A percentile compares a stretch with the other conserved stretches of the same genome.
These are phyloP conservation scores for Termitomyces sp. DNA, from an alignment of 768 basidiomycete species.

Conservation along the genomic window DNA sequence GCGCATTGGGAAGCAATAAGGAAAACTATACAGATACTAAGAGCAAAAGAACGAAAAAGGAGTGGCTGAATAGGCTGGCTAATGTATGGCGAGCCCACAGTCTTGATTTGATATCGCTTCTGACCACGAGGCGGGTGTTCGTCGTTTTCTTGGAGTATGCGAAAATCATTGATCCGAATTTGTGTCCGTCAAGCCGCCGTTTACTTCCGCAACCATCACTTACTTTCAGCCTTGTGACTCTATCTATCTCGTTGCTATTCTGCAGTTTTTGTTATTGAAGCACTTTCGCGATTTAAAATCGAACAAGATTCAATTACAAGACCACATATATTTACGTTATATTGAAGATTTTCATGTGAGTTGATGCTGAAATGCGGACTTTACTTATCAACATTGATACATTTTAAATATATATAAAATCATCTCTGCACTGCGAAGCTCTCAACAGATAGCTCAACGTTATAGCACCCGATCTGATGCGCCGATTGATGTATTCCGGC, in stretches of 20 bases:
- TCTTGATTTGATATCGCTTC: constrained; percentile 2
- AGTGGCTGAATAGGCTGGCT: constrained; percentile 9
- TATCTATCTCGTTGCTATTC: not conserved
- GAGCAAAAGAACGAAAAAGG: constrained; percentile 16
- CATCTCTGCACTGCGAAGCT: too few species aligned
- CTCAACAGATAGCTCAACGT: not conserved
- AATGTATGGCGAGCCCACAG: constrained; percentile 3
- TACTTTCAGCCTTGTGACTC: too few species aligned
- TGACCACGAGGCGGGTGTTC: constrained; percentile 3
- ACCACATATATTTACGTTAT: not conserved
- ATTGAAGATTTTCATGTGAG: not conserved
- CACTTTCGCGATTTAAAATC: not conserved
- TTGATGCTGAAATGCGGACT: too few species aligned
- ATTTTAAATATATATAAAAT: not conserved
- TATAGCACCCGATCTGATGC: not conserved
- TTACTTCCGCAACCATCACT: not conserved
- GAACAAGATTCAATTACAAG: not conserved
- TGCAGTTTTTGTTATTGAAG: not conserved
- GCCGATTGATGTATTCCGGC: not conserved
- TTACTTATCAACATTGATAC: too few species aligned
- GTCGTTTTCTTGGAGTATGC: not conserved
- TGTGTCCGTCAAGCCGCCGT: not conserved
- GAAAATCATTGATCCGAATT: not conserved
- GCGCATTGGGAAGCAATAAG: constrained; percentile 25
- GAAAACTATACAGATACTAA: constrained; percentile 12